Evolutionary conservation across 192 early-diverging fungal genomes (phyloP), one percentile per base, ranked within the genome.

Genomic region (Podila epigama): DNA sequence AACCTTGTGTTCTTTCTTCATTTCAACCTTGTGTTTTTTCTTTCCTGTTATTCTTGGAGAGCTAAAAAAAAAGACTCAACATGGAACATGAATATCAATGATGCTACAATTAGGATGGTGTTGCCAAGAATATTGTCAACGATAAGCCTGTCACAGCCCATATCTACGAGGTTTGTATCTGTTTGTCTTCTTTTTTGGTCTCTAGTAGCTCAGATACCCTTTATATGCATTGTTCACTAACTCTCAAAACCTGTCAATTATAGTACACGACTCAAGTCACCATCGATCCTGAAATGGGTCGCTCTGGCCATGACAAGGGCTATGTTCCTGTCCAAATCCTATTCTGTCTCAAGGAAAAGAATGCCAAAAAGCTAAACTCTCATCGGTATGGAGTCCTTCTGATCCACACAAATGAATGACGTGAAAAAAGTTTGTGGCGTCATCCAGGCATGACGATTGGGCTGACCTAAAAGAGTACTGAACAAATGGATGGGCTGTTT

Each of bases 271-370:
- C 92, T 3, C 94, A 95, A 70, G 62, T 91, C 53, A 85, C 84
- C 29, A 79, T 94, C 40, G 93, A 93, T 36, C 79, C 89, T 18
- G 91, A 91, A 16, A 90, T 92, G 90, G 83, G 88, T 56, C 82
- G 91, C 42, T 85, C 85, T 71, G 90, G 88, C 41, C 80, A 82
- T 13, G 82, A 88, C 29, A 85, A 92, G 51, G 86, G 88, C 44
- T 82, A 85, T 20, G 90, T 91, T 12, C 92, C 92, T 54, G 83
- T 90, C 51, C 94, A 95, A 81, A 84, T 89, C 25, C 79, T 96
- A 33, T 96, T 96, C 79, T 91, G 92, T 81, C 81, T 96, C 9
- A 96, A 96, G 78, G 95, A 96, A 81, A 93, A 95, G 83, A 96
- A 96, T 69, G 89, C 89, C 61, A 96, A 95, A 79, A 96, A 96